Evolutionary conservation across 768 basidiomycete species (phyloP).

Genomic region (Russula earlei): DNA sequence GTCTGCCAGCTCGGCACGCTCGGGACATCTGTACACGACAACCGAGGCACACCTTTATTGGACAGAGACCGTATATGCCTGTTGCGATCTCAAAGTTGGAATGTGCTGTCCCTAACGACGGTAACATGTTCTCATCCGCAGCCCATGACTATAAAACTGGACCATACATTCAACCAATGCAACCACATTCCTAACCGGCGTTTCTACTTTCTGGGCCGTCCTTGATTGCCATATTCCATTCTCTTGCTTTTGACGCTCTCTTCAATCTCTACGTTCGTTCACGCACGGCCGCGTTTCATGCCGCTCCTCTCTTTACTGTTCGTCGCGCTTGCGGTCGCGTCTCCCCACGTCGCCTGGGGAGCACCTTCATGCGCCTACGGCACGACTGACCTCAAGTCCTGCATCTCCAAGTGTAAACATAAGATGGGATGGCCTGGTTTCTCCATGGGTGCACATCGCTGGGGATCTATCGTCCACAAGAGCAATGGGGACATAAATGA

Average conservation of each 20-base stretch:
- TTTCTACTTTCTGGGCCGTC: conserved; percentile 21
- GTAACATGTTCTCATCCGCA: not conserved
- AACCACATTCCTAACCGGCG: conserved; percentile 16
- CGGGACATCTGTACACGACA: too few relatives aligned
- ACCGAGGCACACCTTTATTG: not conserved
- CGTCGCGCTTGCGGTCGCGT: conserved; percentile 19
- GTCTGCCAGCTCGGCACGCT: too few relatives aligned
- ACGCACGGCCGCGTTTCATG: conserved; percentile 16
- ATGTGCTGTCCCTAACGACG: not conserved
- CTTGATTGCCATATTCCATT: conserved; percentile 13
- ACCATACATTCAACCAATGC: not conserved
- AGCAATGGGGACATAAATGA: too few relatives aligned
- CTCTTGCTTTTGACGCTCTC: conserved; percentile 18
- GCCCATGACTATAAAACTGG: not conserved
- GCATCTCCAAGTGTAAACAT: conserved; percentile 14
- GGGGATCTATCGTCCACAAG: too few relatives aligned
- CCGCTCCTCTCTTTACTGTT: conserved; percentile 23
- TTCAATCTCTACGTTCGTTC: conserved; percentile 18
- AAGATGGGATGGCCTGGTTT: conserved; percentile 24
- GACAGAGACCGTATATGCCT: not conserved
- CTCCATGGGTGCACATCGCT: too few relatives aligned
- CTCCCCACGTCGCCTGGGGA: conserved; percentile 5
- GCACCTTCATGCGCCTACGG: not conserved
- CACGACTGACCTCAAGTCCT: too few relatives aligned
- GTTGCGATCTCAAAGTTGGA: not conserved